These are phyloP conservation scores for Maudiozyma pseudohumilis DNA, from an alignment of 805 yeast species.

Conservation along the genomic window DNA sequence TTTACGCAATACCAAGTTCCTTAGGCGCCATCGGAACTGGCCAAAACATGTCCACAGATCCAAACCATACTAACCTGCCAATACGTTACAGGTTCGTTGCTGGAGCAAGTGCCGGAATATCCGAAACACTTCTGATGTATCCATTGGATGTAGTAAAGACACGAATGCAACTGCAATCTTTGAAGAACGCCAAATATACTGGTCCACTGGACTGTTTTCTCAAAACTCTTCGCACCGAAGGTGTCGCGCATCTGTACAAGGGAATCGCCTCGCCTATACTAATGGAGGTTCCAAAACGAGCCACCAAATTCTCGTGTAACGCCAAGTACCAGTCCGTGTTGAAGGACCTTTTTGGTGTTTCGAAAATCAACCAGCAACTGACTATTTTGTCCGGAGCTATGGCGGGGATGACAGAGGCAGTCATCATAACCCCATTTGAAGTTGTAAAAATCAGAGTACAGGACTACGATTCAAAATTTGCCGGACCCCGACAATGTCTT, in stretches of 20 bases:
- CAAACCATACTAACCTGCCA: too few species aligned
- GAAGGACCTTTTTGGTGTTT: conserved; percentile 56
- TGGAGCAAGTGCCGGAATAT: conserved; percentile 93
- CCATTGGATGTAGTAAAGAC: conserved; percentile 95
- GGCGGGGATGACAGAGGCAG: conserved; percentile 93
- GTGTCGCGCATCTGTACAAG: conserved; percentile 70
- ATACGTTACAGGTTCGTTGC: conserved; percentile 64
- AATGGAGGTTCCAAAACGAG: conserved; percentile 99
- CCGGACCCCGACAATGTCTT: conserved; percentile 75
- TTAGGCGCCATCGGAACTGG: too few species aligned
- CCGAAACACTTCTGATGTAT: conserved; percentile 88
- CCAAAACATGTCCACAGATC: too few species aligned
- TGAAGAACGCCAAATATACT: neutral
- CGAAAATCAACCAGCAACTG: conserved; percentile 63
- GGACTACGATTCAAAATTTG: conserved; percentile 71
- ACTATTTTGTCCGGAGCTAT: conserved; percentile 90
- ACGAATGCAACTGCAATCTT: conserved; percentile 53
- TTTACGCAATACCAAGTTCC: too few species aligned
- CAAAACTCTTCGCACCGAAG: conserved; percentile 78
- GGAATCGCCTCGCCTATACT: conserved; percentile 92
- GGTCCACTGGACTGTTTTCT: conserved; percentile 57
- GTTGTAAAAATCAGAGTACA: conserved; percentile 88
- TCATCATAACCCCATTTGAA: conserved; percentile 95
- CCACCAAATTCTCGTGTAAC: conserved; percentile 94
- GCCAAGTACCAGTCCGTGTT: conserved; percentile 91